Percentiles rank a stretch among this genome's conserved stretches.
These are phyloP conservation scores for Penicillium sp. DNA, from an alignment of 2,329 filamentous ascomycete genomes.

Conservation along the genomic window DNA sequence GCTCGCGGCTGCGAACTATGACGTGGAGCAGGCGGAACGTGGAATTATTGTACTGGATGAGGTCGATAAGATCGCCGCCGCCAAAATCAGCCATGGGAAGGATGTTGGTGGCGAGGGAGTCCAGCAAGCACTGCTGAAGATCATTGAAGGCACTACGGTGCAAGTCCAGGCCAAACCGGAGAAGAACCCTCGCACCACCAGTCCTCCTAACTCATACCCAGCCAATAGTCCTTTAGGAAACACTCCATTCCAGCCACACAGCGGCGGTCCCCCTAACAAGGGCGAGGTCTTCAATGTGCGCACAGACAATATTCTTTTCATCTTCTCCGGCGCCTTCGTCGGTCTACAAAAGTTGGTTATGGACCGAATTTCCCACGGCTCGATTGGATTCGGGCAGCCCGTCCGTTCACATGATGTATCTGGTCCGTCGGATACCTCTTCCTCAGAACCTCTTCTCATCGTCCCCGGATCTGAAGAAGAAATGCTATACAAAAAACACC, in stretches of 20 bases:
- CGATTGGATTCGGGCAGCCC: constrained; percentile 88
- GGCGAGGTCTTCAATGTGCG: constrained; percentile 70
- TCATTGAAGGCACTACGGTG: constrained; percentile 92
- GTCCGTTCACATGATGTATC: constrained; percentile 55
- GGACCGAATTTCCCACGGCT: constrained; percentile 79
- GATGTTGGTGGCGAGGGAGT: constrained; percentile 96
- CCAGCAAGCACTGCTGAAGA: constrained; percentile 91
- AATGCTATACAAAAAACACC: constrained; percentile 57
- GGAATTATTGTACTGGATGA: constrained; percentile 96
- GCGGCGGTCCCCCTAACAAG: constrained; percentile 44
- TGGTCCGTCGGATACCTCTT: constrained; percentile 20
- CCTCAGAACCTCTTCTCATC: constrained; percentile 47
- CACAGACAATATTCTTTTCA: constrained; percentile 95
- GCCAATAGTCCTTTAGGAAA: constrained; percentile 40
- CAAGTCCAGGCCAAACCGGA: constrained; percentile 80
- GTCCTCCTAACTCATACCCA: constrained; percentile 40
- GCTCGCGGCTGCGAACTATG: constrained; percentile 85
- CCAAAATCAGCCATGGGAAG: constrained; percentile 82
- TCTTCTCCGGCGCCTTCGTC: constrained; percentile 93
- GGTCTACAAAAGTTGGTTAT: constrained; percentile 85
- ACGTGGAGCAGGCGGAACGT: constrained; percentile 77
- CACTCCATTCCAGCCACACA: constrained; percentile 29
- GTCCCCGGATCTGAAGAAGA: constrained; percentile 66
- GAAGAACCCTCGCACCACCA: constrained; percentile 41
- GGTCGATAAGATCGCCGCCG: constrained; percentile 92